Conservation (phyloP, 805 yeast genomes). For the Phaffomyces antillensis region DNA sequence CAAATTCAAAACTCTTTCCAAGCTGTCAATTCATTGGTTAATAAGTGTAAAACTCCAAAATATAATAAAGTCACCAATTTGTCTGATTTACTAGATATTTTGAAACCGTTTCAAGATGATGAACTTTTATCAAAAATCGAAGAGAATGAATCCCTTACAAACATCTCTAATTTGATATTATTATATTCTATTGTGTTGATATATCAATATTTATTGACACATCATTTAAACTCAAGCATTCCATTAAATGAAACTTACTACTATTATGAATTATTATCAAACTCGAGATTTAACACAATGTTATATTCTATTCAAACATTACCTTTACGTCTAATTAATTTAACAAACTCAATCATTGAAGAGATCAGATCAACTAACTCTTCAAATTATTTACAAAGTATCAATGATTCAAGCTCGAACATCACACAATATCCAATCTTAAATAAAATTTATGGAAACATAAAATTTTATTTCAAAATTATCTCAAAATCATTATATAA, state of each 20-base stretch:
- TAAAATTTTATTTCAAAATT: slow-evolving; percentile 8
- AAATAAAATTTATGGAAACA: slow-evolving; percentile 7
- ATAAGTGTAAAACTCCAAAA: not conserved
- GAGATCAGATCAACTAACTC: not conserved
- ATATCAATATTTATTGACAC: slow-evolving; percentile 28
- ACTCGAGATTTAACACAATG: slow-evolving; percentile 25
- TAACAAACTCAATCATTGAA: slow-evolving; percentile 13
- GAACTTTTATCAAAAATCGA: not conserved
- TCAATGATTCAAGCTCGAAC: slow-evolving; percentile 6
- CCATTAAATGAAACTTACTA: slow-evolving; percentile 36
- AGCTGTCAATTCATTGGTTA: not conserved
- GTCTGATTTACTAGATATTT: not conserved
- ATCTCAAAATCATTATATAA: slow-evolving; percentile 13
- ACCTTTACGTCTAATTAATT: slow-evolving; percentile 21
- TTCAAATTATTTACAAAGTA: slow-evolving; percentile 8
- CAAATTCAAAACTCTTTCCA: slow-evolving; percentile 2
- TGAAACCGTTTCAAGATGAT: slow-evolving; percentile 6
- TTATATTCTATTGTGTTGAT: slow-evolving; percentile 27
- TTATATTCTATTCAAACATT: slow-evolving; percentile 35
- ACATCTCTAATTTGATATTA: slow-evolving; percentile 24
- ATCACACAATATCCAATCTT: slow-evolving; percentile 7
- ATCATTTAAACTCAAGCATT: slow-evolving; percentile 33
- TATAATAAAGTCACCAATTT: not conserved
- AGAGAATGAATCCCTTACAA: not conserved
- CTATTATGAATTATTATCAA: slow-evolving; percentile 37